Base-by-base conservation (phyloP, 352 stramenopile genomes). In the Peronospora farinosa region DNA sequence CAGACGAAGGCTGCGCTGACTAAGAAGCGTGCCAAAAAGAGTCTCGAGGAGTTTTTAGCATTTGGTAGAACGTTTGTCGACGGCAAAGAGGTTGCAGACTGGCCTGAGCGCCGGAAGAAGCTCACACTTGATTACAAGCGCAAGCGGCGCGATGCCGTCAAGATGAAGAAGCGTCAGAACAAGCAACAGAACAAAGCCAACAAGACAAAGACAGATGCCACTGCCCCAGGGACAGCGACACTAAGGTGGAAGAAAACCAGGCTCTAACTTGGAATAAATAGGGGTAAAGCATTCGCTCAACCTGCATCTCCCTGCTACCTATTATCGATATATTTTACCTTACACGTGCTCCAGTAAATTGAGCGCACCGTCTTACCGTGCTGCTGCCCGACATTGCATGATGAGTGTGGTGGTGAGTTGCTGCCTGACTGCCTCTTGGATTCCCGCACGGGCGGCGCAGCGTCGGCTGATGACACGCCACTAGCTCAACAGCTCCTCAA, bases 81-180 rank as follows among this genome's bases (percentile, higher is more conserved):
- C 17, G 62, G 49, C 19, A 54, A 61, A n/a, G 21, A 57, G 0
- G 54, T 68, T 16, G 25, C 36, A 30, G 66, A 69, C 28, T 92
- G 80, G 80, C 55, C 64, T 3, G 72, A 86, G 47, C 65, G 68
- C 9, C 63, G 78, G 33, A 86, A 83, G 60, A 88, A 83, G 40
- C 67, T 89, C 33, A 88, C 80, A 49, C 51, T 86, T 15, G 80
- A 92, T 55, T 92, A 82, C 56, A 87, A 87, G 35, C 78, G 80
- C 47, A 92, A 92, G 65, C 75, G 78, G 13, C 76, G 78, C 27
- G 75, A 88, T 41, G 72, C 80, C 32, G 57, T 86, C 44, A 86
- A 88, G 61, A 71, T 60, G 47, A 84, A 84, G 50, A 92, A 92
- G 59, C 76, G 81, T 39, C 63, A 78, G 33, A 76, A 78, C 54